Percentiles rank a stretch among this genome's conserved stretches.
phyloP scores from a whole-genome alignment of 305 asterid genomes.

The Fraxinus albicans region DNA sequence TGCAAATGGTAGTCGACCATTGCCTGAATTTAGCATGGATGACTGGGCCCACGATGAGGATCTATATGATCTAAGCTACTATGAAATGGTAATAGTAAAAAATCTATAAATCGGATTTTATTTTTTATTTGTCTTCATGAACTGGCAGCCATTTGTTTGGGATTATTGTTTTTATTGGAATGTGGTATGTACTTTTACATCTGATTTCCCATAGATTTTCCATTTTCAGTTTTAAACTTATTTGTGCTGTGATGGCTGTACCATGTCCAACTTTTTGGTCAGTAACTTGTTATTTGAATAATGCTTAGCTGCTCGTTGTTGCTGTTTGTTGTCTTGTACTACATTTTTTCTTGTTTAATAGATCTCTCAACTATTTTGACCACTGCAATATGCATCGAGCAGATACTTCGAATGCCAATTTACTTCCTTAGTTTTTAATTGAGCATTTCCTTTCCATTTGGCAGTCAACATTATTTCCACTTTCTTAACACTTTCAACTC shows the following conservation, averaged over 20 bases:
- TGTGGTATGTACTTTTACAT: neutral
- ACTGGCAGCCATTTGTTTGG: neutral
- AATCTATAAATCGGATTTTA: neutral
- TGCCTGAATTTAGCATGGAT: constrained; percentile 69
- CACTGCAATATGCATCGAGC: neutral
- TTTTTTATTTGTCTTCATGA: neutral
- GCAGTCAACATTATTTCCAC: neutral
- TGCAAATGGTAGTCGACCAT: constrained; percentile 69
- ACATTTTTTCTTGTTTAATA: neutral
- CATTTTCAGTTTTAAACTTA: neutral
- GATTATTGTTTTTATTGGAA: neutral
- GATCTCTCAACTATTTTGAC: neutral
- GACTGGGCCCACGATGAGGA: constrained; percentile 83
- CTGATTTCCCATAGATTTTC: neutral
- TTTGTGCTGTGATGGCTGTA: neutral
- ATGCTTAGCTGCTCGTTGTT: neutral
- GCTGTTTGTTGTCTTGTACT: neutral
- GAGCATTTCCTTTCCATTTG: neutral
- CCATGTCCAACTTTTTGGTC: neutral
- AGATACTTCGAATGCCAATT: neutral
- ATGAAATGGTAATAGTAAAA: constrained; percentile 57
- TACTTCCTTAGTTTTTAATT: neutral
- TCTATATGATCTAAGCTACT: constrained; percentile 65
- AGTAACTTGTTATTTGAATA: neutral
- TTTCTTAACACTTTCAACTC: neutral